A percentile compares a stretch with the other conserved stretches of the same genome.
Conservation (phyloP, 2,329 filamentous ascomycete genomes). For the Cladophialophora exuberans region DNA sequence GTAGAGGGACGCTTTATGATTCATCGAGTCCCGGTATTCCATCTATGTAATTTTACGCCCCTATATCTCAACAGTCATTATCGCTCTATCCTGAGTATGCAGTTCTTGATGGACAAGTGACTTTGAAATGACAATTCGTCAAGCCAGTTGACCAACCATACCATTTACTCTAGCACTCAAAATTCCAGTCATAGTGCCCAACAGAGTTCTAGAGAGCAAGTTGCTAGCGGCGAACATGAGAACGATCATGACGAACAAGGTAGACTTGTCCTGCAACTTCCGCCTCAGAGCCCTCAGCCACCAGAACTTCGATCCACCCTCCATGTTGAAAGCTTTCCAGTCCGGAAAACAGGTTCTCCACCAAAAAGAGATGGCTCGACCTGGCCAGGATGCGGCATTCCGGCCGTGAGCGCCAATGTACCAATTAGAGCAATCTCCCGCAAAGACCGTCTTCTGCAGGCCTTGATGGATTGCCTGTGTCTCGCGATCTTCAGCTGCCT, state of each 20-base stretch:
- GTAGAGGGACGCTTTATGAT: no score
- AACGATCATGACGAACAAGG: neutral
- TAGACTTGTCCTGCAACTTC: neutral
- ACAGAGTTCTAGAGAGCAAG: neutral
- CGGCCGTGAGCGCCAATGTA: neutral
- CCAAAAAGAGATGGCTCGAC: conserved; percentile 5
- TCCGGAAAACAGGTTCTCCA: conserved; percentile 13
- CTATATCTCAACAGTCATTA: no score
- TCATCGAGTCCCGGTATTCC: no score
- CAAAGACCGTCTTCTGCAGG: neutral
- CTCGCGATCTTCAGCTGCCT: conserved; percentile 5
- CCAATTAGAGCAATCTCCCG: neutral
- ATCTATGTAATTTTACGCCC: no score
- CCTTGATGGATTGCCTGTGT: neutral
- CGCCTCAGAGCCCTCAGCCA: neutral
- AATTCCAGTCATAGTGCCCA: neutral
- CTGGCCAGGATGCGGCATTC: conserved; percentile 51
- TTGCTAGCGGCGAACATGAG: neutral
- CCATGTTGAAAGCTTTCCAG: conserved; percentile 19
- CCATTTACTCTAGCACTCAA: neutral
- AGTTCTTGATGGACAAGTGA: no score
- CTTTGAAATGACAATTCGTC: no score
- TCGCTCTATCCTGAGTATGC: no score
- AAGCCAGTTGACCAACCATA: neutral
- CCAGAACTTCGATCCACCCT: conserved; percentile 9